Base-by-base conservation (phyloP, 768 basidiomycete genomes). In the Suillus luteus region DNA sequence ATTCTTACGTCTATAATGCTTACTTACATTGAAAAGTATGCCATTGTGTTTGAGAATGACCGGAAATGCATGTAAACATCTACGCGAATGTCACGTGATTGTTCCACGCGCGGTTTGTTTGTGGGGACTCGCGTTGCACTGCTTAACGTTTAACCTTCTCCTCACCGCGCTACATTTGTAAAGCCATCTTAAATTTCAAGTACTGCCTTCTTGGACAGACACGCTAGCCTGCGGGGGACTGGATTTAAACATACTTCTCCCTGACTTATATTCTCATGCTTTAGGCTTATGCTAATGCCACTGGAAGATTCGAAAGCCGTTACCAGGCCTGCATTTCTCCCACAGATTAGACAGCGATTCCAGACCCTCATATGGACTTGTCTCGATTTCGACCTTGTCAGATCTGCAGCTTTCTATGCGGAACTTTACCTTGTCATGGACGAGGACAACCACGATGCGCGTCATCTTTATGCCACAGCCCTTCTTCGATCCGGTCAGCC, bases 391-490 rank as follows among this genome's bases (percentile, higher is more conserved):
- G 90, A 90, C 70, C 86, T 95, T 52, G 81, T 85, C 69, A 85
- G 83, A 75, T 88, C 92, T 14, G 93, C 94, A 46, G 84, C 93
- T 54, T 96, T 96, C 80, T 92, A 92, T 78, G 92, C 93, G 41
- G 95, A 96, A 77, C 80, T 92, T 67, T 92, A 92, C 74, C 90
- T 83, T 73, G 84, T 86, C 46, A 77, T 92, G 75, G 88, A 91
- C 76, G 80, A 82, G 65, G 74, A 79, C 37, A 87, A 86, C 75
- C 94, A 96, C 73, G 88, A 92, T 72, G 87, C 92, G 67, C 85
- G 91, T 62, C 93, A 93, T 80, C 83, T 95, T 52, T 92, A 92
- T 81, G 92, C 93, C 67, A 88, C 85, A 49, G 82, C 88, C 22
- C 85, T 95, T 66, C 82, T 93, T 51, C 85, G 82, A 7, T 83